These are phyloP conservation scores for Ceriops zippeliana DNA, from an alignment of 345 rosid genomes.

Conservation along the genomic window DNA sequence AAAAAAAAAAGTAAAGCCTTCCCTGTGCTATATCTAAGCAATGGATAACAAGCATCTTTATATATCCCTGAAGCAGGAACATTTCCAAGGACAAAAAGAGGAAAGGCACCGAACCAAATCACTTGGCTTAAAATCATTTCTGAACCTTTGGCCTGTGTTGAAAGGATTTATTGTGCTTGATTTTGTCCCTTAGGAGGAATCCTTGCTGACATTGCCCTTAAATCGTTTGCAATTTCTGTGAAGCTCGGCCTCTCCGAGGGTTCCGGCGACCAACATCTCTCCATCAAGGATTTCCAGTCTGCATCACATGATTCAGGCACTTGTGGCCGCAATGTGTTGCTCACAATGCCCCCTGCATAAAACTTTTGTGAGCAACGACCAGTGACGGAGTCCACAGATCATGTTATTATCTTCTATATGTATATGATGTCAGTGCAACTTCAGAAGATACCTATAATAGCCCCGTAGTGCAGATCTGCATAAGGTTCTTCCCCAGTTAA, in stretches of 20 bases:
- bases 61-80: not conserved
- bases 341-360: slow-evolving; percentile 58
- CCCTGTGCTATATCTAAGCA: not conserved
- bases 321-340: slow-evolving; percentile 59
- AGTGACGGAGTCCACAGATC: not conserved
- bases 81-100: not conserved
- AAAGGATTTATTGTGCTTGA: slow-evolving; percentile 20
- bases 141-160: slow-evolving; percentile 16
- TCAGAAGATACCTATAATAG: slow-evolving; percentile 47
- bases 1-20: not conserved
- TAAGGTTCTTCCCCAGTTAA: slow-evolving; percentile 72
- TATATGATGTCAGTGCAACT: not conserved
- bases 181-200: slow-evolving; percentile 46
- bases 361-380: not conserved
- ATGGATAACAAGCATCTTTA: not conserved
- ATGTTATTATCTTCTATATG: not conserved
- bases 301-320: slow-evolving; percentile 55
- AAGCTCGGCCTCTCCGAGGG: slow-evolving; percentile 62
- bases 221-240: slow-evolving; percentile 44
- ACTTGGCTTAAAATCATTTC: slow-evolving; percentile 14
- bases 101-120: not conserved
- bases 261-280: slow-evolving; percentile 72
- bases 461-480: slow-evolving; percentile 64
- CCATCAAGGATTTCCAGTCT: slow-evolving; percentile 67
- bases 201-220: slow-evolving; percentile 50